Conservation (phyloP, 495 filamentous ascomycete genomes). For the Pyrenula massariospora region DNA sequence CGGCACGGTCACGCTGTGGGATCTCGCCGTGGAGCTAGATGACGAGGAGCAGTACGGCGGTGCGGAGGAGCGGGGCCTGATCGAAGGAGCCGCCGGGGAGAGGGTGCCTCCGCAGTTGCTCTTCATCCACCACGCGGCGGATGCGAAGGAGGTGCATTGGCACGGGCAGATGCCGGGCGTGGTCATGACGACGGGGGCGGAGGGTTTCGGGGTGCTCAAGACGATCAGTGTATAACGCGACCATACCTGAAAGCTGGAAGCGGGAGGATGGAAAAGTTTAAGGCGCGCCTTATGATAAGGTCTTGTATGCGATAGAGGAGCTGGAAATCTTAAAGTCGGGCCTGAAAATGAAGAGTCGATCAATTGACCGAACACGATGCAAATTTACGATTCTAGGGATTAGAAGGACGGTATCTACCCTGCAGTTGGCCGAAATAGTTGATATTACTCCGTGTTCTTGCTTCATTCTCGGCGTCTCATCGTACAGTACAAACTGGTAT, state of each 20-base stretch:
- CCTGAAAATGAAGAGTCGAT: too few species aligned
- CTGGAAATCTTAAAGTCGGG: neutral
- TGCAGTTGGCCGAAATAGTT: too few species aligned
- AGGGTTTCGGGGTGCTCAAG: constrained; percentile 66
- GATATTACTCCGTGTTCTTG: too few species aligned
- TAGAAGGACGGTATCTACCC: too few species aligned
- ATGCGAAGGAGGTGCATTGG: constrained; percentile 93
- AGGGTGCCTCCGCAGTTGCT: constrained; percentile 79
- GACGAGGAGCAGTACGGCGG: constrained; percentile 82
- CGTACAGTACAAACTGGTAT: too few species aligned
- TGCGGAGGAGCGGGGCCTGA: constrained; percentile 36
- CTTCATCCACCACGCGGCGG: constrained; percentile 92
- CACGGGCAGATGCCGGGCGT: constrained; percentile 92
- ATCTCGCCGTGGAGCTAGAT: constrained; percentile 90
- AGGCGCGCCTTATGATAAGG: too few species aligned
- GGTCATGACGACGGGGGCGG: constrained; percentile 78
- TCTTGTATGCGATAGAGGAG: neutral
- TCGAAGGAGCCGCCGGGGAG: neutral
- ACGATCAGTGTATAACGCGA: constrained; percentile 56
- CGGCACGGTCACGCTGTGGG: constrained; percentile 91
- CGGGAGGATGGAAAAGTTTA: neutral
- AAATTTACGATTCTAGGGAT: too few species aligned
- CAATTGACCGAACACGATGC: too few species aligned
- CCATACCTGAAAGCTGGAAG: constrained; percentile 10
- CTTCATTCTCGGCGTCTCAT: too few species aligned